These are phyloP conservation scores for Entomortierella chlamydospora DNA, from an alignment of 192 early-diverging fungal genomes.

Conservation along the genomic window DNA sequence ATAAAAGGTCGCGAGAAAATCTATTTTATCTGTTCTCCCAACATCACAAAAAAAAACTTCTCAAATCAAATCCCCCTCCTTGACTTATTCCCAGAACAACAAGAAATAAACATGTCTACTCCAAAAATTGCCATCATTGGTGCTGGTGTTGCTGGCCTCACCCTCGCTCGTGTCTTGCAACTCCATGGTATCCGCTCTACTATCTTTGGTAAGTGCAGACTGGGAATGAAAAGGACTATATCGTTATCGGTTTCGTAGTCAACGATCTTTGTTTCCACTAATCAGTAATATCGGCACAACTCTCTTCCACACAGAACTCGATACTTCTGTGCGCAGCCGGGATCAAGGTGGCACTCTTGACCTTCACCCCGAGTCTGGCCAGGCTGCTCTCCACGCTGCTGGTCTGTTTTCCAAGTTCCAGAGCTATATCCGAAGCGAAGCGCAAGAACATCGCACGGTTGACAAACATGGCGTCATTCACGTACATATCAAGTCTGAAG, in stretches of 20 bases:
- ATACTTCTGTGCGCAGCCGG: conserved; percentile 43
- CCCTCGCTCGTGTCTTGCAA: conserved; percentile 59
- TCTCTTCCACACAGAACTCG: conserved; percentile 45
- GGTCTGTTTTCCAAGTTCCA: conserved; percentile 56
- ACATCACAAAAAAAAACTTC: too few species aligned
- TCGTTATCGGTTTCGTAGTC: conserved; percentile 13
- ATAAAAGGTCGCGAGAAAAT: too few species aligned
- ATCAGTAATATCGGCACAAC: conserved; percentile 7
- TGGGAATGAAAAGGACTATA: conserved; percentile 7
- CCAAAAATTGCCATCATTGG: conserved; percentile 59
- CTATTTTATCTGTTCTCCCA: too few species aligned
- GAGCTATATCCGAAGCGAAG: conserved; percentile 43
- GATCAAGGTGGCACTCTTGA: conserved; percentile 51
- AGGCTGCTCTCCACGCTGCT: conserved; percentile 34
- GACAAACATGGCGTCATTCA: conserved; percentile 43
- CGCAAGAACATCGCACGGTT: conserved; percentile 45
- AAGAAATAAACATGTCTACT: conserved; percentile 16
- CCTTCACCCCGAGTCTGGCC: conserved; percentile 36
- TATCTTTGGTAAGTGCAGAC: conserved; percentile 50
- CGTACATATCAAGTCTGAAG: conserved; percentile 28
- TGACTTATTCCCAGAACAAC: too few species aligned
- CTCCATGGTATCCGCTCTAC: conserved; percentile 41
- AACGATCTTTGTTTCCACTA: too few species aligned
- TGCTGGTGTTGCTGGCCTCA: conserved; percentile 64
- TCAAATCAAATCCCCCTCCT: too few species aligned